Evolutionary conservation across 2,329 filamentous ascomycete genomes (phyloP).

Genomic region (Diaporthe ampelina): DNA sequence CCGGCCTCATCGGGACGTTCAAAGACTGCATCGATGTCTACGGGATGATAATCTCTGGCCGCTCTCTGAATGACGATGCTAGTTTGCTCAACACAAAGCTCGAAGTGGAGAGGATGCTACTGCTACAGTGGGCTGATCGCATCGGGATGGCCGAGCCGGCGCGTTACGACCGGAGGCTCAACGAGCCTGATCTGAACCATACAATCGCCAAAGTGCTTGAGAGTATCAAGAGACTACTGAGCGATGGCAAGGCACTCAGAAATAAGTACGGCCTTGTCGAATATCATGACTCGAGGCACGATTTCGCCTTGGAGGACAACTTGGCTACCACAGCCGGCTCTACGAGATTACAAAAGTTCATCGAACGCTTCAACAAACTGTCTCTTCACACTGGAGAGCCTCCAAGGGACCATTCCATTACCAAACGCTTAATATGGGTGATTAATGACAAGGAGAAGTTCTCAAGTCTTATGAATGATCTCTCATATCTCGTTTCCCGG

Average conservation of each 20-base stretch:
- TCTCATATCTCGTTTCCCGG: neutral
- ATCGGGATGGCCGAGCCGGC: neutral
- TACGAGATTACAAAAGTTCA: neutral
- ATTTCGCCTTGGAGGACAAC: fast-evolving
- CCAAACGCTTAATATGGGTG: neutral
- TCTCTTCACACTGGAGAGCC: no score
- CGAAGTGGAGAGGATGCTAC: neutral
- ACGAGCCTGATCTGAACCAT: neutral
- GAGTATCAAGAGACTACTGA: neutral
- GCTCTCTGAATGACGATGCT: neutral
- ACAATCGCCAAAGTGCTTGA: neutral
- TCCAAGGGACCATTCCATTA: neutral
- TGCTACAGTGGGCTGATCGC: constrained; percentile 3
- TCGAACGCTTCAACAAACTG: neutral
- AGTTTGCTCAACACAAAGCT: neutral
- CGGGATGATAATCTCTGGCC: neutral
- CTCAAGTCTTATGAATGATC: neutral
- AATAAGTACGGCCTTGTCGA: neutral
- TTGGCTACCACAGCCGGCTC: neutral
- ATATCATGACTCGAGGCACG: neutral
- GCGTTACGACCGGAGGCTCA: neutral
- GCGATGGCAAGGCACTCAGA: neutral
- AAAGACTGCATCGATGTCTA: constrained; percentile 1
- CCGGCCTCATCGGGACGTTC: neutral
- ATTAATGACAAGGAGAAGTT: neutral